Conservation (phyloP, 2,329 filamentous ascomycete genomes). For the Trichoderma pleuroti region DNA sequence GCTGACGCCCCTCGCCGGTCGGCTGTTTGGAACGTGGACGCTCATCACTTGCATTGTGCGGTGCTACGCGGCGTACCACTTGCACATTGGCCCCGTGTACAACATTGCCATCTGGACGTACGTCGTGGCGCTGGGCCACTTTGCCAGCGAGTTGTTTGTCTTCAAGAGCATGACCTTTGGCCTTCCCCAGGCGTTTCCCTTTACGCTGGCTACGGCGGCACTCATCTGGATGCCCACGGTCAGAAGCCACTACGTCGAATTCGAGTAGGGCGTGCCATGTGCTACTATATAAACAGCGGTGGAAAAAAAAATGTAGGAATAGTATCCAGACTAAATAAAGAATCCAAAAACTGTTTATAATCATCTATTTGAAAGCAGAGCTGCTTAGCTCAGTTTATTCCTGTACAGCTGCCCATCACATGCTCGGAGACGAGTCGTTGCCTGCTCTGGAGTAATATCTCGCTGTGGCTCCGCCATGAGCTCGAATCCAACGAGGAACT, state of each 20-base stretch:
- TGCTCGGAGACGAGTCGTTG: slow-evolving; percentile 69
- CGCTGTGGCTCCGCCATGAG: slow-evolving; percentile 96
- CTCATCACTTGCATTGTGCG: slow-evolving; percentile 73
- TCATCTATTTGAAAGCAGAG: neutral
- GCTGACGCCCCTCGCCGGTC: slow-evolving; percentile 71
- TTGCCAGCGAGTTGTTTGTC: slow-evolving; percentile 73
- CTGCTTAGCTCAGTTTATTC: slow-evolving; percentile 41
- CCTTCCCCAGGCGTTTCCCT: slow-evolving; percentile 53
- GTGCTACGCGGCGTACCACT: slow-evolving; percentile 79
- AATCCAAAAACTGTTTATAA: neutral
- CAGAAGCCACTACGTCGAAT: slow-evolving; percentile 64
- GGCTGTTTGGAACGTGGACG: slow-evolving; percentile 87
- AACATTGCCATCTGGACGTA: slow-evolving; percentile 81
- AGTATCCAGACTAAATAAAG: neutral
- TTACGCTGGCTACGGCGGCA: slow-evolving; percentile 48
- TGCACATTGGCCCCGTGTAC: slow-evolving; percentile 69
- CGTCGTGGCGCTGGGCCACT: slow-evolving; percentile 72
- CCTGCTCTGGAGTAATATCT: slow-evolving; percentile 96
- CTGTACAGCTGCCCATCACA: slow-evolving; percentile 84
- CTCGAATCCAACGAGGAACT: slow-evolving; percentile 96
- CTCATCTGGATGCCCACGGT: slow-evolving; percentile 64
- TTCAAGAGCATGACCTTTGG: slow-evolving; percentile 71
- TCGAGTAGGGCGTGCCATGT: slow-evolving; percentile 25
- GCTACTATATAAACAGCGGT: neutral
- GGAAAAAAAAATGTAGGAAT: neutral